Conservation (phyloP, 2,329 filamentous ascomycete species). For the Colletotrichum euphorbiae region DNA sequence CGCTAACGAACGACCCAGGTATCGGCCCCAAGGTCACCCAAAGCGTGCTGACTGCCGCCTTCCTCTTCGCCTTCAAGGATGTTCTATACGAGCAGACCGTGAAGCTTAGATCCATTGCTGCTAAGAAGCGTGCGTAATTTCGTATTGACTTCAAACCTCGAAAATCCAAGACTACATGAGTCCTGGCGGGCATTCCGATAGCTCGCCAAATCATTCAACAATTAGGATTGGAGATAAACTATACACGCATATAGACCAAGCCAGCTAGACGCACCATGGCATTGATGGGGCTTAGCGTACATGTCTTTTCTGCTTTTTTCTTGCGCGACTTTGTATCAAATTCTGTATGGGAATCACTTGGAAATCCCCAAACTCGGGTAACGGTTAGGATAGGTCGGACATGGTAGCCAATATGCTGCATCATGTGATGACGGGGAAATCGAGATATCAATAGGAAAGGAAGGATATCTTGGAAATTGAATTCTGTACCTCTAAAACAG, state of each 20-base stretch:
- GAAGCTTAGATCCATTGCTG: slow-evolving; percentile 65
- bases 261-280: slow-evolving; percentile 24
- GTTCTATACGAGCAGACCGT: slow-evolving; percentile 88
- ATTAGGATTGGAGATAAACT: slow-evolving; percentile 6
- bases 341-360: slow-evolving; percentile 17
- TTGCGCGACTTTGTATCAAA: slow-evolving; percentile 23
- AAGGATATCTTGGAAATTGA: slow-evolving; percentile 10
- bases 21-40: slow-evolving; percentile 97
- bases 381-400: slow-evolving; percentile 14
- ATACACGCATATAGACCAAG: slow-evolving; percentile 28
- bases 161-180: slow-evolving; percentile 43
- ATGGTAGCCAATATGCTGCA: slow-evolving; percentile 9
- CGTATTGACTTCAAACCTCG: background rate
- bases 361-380: slow-evolving; percentile 13
- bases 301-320: background rate
- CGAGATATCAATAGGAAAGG: background rate
- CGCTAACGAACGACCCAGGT: slow-evolving; percentile 62
- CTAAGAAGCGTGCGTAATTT: slow-evolving; percentile 50
- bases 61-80: slow-evolving; percentile 98
- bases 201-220: background rate
- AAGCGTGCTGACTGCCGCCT: slow-evolving; percentile 94
- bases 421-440: slow-evolving; percentile 25
- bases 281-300: slow-evolving; percentile 28
- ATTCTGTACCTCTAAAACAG: slow-evolving; percentile 10
- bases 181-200: too few species aligned